Conservation (phyloP, 1,284 basidiomycete species). For the Fomitopsis palustris region DNA sequence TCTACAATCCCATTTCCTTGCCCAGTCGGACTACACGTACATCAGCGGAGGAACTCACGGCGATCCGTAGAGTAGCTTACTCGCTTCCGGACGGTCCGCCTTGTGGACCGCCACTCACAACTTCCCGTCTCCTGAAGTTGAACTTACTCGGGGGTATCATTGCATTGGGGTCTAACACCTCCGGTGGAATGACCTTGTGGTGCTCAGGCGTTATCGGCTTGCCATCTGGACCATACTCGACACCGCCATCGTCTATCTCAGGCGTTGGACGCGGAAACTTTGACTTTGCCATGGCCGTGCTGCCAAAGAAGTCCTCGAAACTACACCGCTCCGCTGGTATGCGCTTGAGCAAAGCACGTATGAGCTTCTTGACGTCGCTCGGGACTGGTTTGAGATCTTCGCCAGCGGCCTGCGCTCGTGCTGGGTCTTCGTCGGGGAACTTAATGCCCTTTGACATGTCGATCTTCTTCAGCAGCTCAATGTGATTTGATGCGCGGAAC, state of each 20-base stretch:
- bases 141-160: constrained; percentile 79
- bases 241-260: constrained; percentile 27
- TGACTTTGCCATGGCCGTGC: constrained; percentile 76
- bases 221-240: constrained; percentile 18
- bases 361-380: constrained; percentile 84
- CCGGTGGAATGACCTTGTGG: constrained; percentile 66
- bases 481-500: constrained; percentile 93
- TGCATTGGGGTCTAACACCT: constrained; percentile 70
- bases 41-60: background rate
- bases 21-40: background rate
- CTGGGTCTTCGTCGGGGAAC: constrained; percentile 87
- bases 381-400: constrained; percentile 62
- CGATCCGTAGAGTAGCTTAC: constrained; percentile 5
- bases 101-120: constrained; percentile 4
- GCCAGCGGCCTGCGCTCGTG: constrained; percentile 35
- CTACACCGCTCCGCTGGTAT: constrained; percentile 82
- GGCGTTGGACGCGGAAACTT: constrained; percentile 55
- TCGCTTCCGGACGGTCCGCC: constrained; percentile 6
- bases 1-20: background rate
- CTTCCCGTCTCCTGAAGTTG: constrained; percentile 51
- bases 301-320: constrained; percentile 92
- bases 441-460: constrained; percentile 83
- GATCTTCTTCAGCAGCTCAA: constrained; percentile 93
- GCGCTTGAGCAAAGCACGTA: constrained; percentile 80
- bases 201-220: constrained; percentile 50